phyloP scores from a whole-genome alignment of 768 basidiomycete genomes.

The Russula lepida region DNA sequence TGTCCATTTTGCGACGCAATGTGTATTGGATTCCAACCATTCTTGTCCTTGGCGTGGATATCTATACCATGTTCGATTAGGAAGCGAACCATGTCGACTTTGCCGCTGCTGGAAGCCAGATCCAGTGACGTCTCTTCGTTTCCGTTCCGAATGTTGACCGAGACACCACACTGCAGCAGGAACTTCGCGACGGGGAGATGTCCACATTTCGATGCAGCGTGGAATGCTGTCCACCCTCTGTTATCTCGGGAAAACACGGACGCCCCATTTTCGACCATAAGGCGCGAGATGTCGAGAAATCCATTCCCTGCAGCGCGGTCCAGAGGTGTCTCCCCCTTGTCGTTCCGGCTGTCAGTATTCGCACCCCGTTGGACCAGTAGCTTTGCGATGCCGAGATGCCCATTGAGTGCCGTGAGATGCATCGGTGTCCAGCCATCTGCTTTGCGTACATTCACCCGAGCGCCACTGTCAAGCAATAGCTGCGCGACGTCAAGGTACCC shows the following conservation, averaged over 20 bases:
- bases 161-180: neutral
- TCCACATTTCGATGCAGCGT: neutral
- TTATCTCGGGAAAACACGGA: neutral
- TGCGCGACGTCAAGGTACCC: neutral
- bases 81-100: neutral
- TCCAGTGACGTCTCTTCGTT: neutral
- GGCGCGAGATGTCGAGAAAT: neutral
- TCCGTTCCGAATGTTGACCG: neutral
- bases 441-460: neutral
- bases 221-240: neutral
- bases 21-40: neutral
- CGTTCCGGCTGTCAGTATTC: neutral
- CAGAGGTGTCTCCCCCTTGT: neutral
- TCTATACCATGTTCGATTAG: neutral
- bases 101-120: neutral
- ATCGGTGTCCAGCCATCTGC: neutral
- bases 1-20: neutral
- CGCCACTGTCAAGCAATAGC: neutral
- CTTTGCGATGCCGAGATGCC: neutral
- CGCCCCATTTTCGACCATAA: neutral
- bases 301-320: neutral
- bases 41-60: neutral
- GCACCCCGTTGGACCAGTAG: neutral
- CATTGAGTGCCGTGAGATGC: neutral
- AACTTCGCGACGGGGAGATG: neutral